Base-by-base conservation (phyloP, 345 rosid genomes). In the Gossypium turneri region DNA sequence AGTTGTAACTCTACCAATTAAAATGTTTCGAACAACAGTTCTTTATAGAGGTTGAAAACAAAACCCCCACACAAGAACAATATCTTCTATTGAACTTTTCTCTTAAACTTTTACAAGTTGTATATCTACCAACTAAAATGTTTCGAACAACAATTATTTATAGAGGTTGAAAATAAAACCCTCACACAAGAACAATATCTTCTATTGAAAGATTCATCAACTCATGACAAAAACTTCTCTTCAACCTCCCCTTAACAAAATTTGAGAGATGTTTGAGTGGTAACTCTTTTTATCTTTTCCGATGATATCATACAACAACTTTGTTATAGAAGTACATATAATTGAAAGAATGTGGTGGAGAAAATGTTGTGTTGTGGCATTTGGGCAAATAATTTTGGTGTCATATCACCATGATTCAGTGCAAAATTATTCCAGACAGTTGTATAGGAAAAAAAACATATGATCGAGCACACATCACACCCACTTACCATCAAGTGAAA, bases 71-170 rank as follows among this genome's bases (percentile, higher is more conserved):
- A 3, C 1, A 29, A 29, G 0, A 29, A 3, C 0, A 29, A 29
- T 29, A 29, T 29, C 5, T 29, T 29, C 0, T 29, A 3, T 3
- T 3, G 1, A 29, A 29, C 0, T 29, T 29, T 29, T 29, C 5
- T 29, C 5, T 29, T 29, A 3, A 29, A 3, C 34, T 29, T 29
- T 29, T 29, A 0, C 0, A 29, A 29, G 5, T 29, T 29, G 0
- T 29, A 29, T 29, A 0, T 29, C 5, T 29, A 29, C 1, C 1
- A 29, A 3, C 0, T 0, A 29, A 4, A 29, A 29, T 29, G 5
- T 0, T 1, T 0, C 1, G 34, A 3, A 29, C 1, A 29, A 29
- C 0, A 29, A 0, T 3, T 29, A 0, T 3, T 29, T 29, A 29
- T 29, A 29, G 5, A 29, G 0, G 5, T 29, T 29, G 34, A 29